Base-by-base conservation (phyloP, 768 basidiomycete genomes). In the Rhodocollybia butyracea region DNA sequence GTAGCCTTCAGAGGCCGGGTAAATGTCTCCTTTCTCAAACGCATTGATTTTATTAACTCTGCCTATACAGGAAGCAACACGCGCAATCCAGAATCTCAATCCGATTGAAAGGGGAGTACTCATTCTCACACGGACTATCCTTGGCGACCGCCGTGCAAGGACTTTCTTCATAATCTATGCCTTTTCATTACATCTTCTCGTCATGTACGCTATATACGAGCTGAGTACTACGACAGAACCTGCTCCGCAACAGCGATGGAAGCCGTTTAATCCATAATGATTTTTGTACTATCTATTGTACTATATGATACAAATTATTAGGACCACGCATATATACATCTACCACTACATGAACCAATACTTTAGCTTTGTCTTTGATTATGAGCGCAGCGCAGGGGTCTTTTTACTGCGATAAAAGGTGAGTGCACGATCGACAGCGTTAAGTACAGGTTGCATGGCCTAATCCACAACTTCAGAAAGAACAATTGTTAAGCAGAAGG, bases 1-100 rank as follows among this genome's bases (percentile, higher is more conserved):
- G 95, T 98, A 69, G 94, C 89, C 6, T 98, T 99, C 79, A 85
- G 94, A 59, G 94, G 96, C 1, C 78, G 94, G 68, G 96, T 97
- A 63, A 61, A 94, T 82, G 5, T 3, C 27, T 29, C 19, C 26
- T 22, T 29, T 27, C n/a, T 29, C 27, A 6, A 8, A 22, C 41
- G 29, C 40, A 6, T 43, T 24, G 55, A 36, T 42, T 31, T 39
- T 26, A 12, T 38, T 60, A 29, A 47, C 32, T 53, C 31, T 19
- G 27, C 38, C 38, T 24, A 36, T 55, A 27, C 34, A 98, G 96
- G 97, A 98, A 75, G 93, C 94, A 29, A 89, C 90, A n/a, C 76
- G 94, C 55, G 96, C 93, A 1, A 94, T 96, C 53, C 86, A 93
- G 62, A 88, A 86, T 26, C 78, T 98, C 40, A 96, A 98, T 65